A percentile compares a stretch with the other conserved stretches of the same genome.
Conservation (phyloP, 2,329 filamentous ascomycete genomes). For the Sordariomycetes sp. region DNA sequence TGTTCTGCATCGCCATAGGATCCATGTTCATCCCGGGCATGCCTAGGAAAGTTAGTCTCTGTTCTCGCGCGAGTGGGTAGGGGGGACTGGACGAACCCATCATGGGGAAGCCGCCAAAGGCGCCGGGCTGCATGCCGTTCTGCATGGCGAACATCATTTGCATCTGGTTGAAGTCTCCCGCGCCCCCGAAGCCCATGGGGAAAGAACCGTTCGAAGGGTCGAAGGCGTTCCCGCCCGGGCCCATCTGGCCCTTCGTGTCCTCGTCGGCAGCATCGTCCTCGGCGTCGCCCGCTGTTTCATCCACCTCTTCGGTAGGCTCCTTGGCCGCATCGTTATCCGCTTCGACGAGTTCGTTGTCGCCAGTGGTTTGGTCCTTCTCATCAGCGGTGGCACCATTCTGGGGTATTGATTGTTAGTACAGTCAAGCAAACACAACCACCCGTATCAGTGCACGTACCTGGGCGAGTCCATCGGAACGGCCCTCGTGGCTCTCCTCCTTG, state of each 20-base stretch:
- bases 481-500: not conserved
- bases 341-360: slow-evolving; percentile 8
- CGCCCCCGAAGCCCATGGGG: slow-evolving; percentile 47
- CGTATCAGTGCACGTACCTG: not conserved
- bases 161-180: slow-evolving; percentile 61
- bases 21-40: slow-evolving; percentile 84
- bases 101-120: slow-evolving; percentile 57
- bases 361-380: slow-evolving; percentile 7
- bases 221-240: slow-evolving; percentile 14
- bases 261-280: slow-evolving; percentile 20
- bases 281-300: slow-evolving; percentile 14
- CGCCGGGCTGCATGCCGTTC: slow-evolving; percentile 48
- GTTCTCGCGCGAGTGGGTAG: not conserved
- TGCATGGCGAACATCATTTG: slow-evolving; percentile 73
- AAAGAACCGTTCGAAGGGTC: slow-evolving; percentile 32
- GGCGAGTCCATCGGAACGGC: not conserved
- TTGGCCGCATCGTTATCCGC: slow-evolving; percentile 13
- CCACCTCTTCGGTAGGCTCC: slow-evolving; percentile 15
- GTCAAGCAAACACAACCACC: not conserved
- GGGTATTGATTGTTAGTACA: not conserved
- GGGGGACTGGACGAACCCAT: slow-evolving; percentile 58
- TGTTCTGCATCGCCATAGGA: slow-evolving; percentile 62
- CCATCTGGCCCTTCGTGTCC: slow-evolving; percentile 13
- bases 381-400: not conserved
- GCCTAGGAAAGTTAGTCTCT: slow-evolving; percentile 29